Base-by-base conservation (phyloP, 805 yeast genomes). In the Saccharomycopsis capsularis region DNA sequence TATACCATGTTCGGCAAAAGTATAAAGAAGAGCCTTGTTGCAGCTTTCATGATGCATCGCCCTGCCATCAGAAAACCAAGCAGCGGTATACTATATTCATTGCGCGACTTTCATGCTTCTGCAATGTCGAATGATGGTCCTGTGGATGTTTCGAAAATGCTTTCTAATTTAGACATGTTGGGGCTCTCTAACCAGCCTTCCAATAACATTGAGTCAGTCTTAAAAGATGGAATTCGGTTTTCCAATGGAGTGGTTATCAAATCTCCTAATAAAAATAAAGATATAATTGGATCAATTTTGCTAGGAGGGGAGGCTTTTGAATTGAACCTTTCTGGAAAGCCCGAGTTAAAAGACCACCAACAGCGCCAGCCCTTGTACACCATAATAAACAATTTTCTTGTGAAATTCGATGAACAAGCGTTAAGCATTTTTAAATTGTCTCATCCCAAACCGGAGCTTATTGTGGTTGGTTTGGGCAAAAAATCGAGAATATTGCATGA, bases 401-500 rank as follows among this genome's bases (percentile, higher is more conserved):
- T 82, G 13, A 79, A 76, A 30, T 68, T 82, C 44, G 65, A 68
- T 47, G 63, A 64, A 15, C 60, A 66, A n/a, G 63, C 75, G 0
- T 63, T 80, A 23, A 68, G 69, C 13, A 60, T 82, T 3, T 71
- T 82, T 48, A 71, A 70, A 18, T 65, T 79, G 4, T 62, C 82
- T 1, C 78, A 80, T 60, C 95, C 95, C 3, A 79, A 80, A 58
- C 95, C 95, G 0, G 95, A 86, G 59, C 68, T 86, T 40, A 57
- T 84, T 42, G 80, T 85, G 5, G 64, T 85, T 16, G 95, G 95
- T 1, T 65, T 84, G 22, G 95, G 95, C 0, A 68, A 69, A 50
- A 70, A 74, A 51, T 73, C 85, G 2, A 69, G 93, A 42, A 70
- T 84, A 62, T 66, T 86, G 55, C 74, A 80, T 32, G 80, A 78